These are phyloP conservation scores for Rutstroemia sp. DNA, from an alignment of 2,329 filamentous ascomycete genomes.

Conservation along the genomic window DNA sequence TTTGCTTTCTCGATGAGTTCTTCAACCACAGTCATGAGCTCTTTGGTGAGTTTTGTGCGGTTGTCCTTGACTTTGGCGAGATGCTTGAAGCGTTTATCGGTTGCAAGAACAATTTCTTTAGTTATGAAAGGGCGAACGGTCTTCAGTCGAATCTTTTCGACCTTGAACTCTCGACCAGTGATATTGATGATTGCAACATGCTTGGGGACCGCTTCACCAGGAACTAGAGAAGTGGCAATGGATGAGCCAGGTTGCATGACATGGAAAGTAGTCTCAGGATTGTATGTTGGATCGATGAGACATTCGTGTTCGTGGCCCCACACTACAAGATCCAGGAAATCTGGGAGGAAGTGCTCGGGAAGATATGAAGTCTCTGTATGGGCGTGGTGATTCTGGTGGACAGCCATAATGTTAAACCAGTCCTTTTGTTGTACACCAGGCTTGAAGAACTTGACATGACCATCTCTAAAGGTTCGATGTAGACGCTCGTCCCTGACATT, in stretches of 20 bases:
- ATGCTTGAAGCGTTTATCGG: slow-evolving; percentile 68
- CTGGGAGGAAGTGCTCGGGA: slow-evolving; percentile 85
- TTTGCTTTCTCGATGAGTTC: slow-evolving; percentile 83
- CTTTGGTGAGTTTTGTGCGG: slow-evolving; percentile 67
- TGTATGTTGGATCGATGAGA: slow-evolving; percentile 73
- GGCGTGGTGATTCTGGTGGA: slow-evolving; percentile 94
- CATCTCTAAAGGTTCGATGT: slow-evolving; percentile 87
- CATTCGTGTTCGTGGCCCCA: slow-evolving; percentile 99
- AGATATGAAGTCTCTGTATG: slow-evolving; percentile 91
- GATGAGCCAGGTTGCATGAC: slow-evolving; percentile 98
- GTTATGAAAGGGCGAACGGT: slow-evolving; percentile 88
- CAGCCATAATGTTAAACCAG: slow-evolving; percentile 93
- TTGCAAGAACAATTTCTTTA: slow-evolving; percentile 68
- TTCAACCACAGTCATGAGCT: slow-evolving; percentile 71
- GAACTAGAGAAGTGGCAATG: slow-evolving; percentile 84
- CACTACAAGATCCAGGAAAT: slow-evolving; percentile 83
- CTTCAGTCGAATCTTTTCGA: slow-evolving; percentile 76
- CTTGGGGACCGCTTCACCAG: slow-evolving; percentile 84
- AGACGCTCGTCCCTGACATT: slow-evolving; percentile 94
- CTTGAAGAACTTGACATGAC: slow-evolving; percentile 88
- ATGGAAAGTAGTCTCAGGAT: slow-evolving; percentile 82
- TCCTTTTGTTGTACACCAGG: slow-evolving; percentile 73
- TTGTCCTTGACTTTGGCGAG: slow-evolving; percentile 79
- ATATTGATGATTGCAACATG: slow-evolving; percentile 82
- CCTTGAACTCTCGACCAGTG: slow-evolving; percentile 72